A percentile compares a stretch with the other conserved stretches of the same genome.
These are phyloP conservation scores for Boeremia exigua DNA, from an alignment of 2,329 filamentous ascomycete genomes.

Conservation along the genomic window DNA sequence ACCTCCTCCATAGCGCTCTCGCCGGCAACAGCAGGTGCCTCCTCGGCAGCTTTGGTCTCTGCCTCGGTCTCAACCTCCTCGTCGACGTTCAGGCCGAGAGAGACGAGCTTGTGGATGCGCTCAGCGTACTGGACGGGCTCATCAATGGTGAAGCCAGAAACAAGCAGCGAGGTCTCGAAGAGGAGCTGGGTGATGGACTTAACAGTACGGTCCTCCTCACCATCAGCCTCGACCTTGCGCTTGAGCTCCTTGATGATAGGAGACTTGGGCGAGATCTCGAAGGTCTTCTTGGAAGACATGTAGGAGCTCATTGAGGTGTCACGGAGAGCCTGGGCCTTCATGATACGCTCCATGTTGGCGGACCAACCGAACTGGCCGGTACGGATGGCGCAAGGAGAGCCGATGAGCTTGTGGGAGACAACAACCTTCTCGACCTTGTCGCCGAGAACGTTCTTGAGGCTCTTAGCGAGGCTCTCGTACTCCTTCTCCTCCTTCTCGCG, in stretches of 20 bases:
- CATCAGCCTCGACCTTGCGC: conserved; percentile 97
- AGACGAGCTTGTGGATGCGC: conserved; percentile 99
- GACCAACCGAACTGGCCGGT: conserved; percentile 99
- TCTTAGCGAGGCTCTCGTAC: conserved; percentile 92
- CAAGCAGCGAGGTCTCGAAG: conserved; percentile 97
- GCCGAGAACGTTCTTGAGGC: conserved; percentile 97
- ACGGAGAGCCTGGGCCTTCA: conserved; percentile 99
- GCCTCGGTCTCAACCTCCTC: conserved; percentile 79
- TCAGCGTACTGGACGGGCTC: conserved; percentile 97
- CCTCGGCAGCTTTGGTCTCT: conserved; percentile 62
- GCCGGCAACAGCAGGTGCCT: conserved; percentile 68
- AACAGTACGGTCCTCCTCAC: conserved; percentile 98
- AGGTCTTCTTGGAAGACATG: conserved; percentile 99
- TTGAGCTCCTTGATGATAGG: conserved; percentile 98
- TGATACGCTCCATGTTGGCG: conserved; percentile 99
- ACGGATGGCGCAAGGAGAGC: conserved; percentile 96
- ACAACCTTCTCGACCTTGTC: conserved; percentile 99
- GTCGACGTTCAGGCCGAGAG: conserved; percentile 95
- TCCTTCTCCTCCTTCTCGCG: conserved; percentile 99
- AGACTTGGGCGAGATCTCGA: conserved; percentile 99
- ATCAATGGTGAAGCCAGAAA: conserved; percentile 99
- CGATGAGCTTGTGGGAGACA: conserved; percentile 95
- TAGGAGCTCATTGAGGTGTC: conserved; percentile 99
- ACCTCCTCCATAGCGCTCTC: conserved; percentile 99
- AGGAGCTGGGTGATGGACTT: conserved; percentile 99